Evolutionary conservation across 768 basidiomycete species (phyloP).

Genomic region (Lactarius vividus): DNA sequence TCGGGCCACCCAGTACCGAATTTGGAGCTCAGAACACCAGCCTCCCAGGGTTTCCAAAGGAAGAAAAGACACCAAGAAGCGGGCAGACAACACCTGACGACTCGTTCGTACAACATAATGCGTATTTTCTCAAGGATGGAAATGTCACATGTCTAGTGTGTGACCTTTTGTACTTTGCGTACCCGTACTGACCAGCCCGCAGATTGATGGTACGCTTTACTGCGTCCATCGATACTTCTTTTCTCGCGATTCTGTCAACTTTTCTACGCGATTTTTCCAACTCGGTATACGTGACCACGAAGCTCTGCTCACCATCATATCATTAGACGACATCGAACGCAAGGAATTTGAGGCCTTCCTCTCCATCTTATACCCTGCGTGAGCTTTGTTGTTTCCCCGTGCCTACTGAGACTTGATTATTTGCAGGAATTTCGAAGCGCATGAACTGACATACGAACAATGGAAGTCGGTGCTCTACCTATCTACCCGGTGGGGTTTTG

Average conservation of each 20-base stretch:
- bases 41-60: background rate
- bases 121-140: slow-evolving; percentile 23
- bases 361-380: slow-evolving; percentile 6
- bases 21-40: background rate
- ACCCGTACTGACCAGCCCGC: background rate
- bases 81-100: background rate
- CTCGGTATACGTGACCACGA: slow-evolving; percentile 18
- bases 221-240: slow-evolving; percentile 26
- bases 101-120: slow-evolving; percentile 10
- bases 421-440: slow-evolving; percentile 8
- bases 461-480: slow-evolving; percentile 32
- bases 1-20: background rate
- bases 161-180: too few species aligned
- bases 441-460: slow-evolving; percentile 22
- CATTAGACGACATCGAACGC: background rate
- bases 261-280: slow-evolving; percentile 14
- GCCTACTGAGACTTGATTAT: background rate
- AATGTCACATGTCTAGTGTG: slow-evolving; percentile 24
- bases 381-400: background rate
- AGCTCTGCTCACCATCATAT: slow-evolving; percentile 4
- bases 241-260: slow-evolving; percentile 23
- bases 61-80: background rate
- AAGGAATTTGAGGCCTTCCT: slow-evolving; percentile 8
- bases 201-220: slow-evolving; percentile 24
- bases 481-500: slow-evolving; percentile 34